Conservation (phyloP, 2,329 filamentous ascomycete species). For the Allantophomopsis lycopodina region DNA sequence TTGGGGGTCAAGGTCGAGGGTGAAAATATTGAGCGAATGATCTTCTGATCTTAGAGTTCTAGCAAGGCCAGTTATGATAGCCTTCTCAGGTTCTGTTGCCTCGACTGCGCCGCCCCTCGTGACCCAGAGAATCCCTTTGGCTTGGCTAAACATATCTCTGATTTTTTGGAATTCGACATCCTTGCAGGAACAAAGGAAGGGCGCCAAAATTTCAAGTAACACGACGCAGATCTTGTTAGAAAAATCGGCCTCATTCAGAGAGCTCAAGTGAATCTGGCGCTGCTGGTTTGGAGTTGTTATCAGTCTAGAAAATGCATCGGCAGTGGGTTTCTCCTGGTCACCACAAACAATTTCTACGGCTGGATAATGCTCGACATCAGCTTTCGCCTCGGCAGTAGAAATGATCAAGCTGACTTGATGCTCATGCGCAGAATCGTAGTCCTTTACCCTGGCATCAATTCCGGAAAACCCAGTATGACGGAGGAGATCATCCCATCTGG, state of each 20-base stretch:
- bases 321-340: background rate
- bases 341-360: background rate
- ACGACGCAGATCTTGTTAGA: background rate
- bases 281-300: background rate
- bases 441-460: slow-evolving; percentile 10
- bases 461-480: slow-evolving; percentile 19
- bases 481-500: slow-evolving; percentile 17
- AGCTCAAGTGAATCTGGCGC: background rate
- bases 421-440: background rate
- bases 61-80: background rate
- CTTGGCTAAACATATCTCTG: slow-evolving; percentile 2
- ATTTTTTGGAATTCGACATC: slow-evolving; percentile 1
- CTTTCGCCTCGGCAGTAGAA: background rate
- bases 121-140: slow-evolving; percentile 1
- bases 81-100: background rate
- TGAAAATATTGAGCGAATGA: background rate
- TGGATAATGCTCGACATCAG: background rate
- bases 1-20: background rate
- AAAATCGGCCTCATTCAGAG: background rate
- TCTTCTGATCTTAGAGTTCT: background rate
- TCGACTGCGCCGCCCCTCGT: background rate
- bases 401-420: background rate
- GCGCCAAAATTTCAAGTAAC: background rate
- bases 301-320: background rate
- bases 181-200: background rate